These are phyloP conservation scores for Plantago ovata DNA, from an alignment of 257 asterid genomes.

Conservation along the genomic window DNA sequence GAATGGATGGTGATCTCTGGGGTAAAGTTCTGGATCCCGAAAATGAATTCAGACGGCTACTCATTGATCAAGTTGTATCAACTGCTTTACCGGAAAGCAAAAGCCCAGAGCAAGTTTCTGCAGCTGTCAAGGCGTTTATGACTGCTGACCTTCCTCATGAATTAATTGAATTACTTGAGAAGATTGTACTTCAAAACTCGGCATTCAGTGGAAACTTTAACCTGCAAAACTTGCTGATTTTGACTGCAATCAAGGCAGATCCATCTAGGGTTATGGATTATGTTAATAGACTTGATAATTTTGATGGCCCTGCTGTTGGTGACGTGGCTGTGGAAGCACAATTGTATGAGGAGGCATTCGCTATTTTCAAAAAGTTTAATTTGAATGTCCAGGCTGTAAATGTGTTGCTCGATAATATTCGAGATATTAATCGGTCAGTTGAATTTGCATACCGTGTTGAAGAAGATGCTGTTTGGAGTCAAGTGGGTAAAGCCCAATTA, in stretches of 20 bases:
- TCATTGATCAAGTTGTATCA: constrained; percentile 98
- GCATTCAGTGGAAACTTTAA: constrained; percentile 99
- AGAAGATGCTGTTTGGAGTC: constrained; percentile 99
- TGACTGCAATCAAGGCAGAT: constrained; percentile 98
- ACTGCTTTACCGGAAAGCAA: constrained; percentile 99
- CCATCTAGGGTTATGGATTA: constrained; percentile 98
- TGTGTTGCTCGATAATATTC: constrained; percentile 84
- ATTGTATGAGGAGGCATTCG: constrained; percentile 91
- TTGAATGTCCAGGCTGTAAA: constrained; percentile 97
- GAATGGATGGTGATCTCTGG: constrained; percentile 97
- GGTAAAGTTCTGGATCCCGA: constrained; percentile 86
- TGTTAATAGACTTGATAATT: constrained; percentile 90
- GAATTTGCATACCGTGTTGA: constrained; percentile 99
- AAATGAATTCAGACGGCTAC: constrained; percentile 95
- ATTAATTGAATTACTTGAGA: constrained; percentile 94
- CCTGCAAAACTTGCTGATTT: constrained; percentile 84
- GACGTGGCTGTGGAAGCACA: constrained; percentile 97
- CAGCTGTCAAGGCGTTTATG: constrained; percentile 99
- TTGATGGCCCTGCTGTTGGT: constrained; percentile 99
- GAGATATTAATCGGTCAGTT: constrained; percentile 89
- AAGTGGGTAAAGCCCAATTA: constrained; percentile 96
- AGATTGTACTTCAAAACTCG: constrained; percentile 96
- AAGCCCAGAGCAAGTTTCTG: constrained; percentile 99
- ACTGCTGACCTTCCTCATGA: constrained; percentile 99
- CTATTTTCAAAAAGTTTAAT: constrained; percentile 94